These are phyloP conservation scores for Epichloe gansuensis DNA, from an alignment of 2,329 filamentous ascomycete species.

Conservation along the genomic window DNA sequence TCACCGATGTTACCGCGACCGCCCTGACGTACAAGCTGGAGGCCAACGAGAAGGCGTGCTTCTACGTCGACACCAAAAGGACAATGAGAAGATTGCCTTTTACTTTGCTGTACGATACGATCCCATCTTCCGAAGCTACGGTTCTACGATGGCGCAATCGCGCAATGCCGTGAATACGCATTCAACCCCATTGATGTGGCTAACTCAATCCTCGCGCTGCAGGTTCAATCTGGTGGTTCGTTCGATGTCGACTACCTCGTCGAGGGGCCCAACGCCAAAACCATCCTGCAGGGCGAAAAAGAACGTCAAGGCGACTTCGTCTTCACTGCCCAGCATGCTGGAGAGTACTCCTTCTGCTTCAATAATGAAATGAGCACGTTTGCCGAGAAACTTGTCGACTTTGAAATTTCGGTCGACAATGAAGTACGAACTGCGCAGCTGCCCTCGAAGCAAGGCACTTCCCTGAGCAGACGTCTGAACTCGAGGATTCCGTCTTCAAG, in stretches of 20 bases:
- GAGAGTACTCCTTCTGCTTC: conserved; percentile 97
- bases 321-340: conserved; percentile 77
- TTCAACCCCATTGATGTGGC: background rate
- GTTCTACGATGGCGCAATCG: background rate
- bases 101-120: conserved; percentile 62
- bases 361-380: conserved; percentile 98
- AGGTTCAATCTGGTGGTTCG: conserved; percentile 96
- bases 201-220: background rate
- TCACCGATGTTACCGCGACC: conserved; percentile 66
- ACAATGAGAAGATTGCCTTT: conserved; percentile 84
- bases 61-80: conserved; percentile 73
- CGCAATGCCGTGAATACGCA: background rate
- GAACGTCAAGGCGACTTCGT: conserved; percentile 96
- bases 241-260: conserved; percentile 96
- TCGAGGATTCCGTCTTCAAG: conserved; percentile 94
- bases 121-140: background rate
- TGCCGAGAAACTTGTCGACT: conserved; percentile 93
- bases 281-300: conserved; percentile 77
- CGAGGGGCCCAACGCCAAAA: conserved; percentile 64
- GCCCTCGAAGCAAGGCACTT: conserved; percentile 77
- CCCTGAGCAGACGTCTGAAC: conserved; percentile 74
- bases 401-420: conserved; percentile 94
- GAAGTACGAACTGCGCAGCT: conserved; percentile 63
- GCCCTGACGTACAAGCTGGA: conserved; percentile 86
- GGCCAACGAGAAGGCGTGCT: conserved; percentile 91